These are phyloP conservation scores for Rutstroemia sp. DNA, from an alignment of 2,329 filamentous ascomycete genomes.

Conservation along the genomic window DNA sequence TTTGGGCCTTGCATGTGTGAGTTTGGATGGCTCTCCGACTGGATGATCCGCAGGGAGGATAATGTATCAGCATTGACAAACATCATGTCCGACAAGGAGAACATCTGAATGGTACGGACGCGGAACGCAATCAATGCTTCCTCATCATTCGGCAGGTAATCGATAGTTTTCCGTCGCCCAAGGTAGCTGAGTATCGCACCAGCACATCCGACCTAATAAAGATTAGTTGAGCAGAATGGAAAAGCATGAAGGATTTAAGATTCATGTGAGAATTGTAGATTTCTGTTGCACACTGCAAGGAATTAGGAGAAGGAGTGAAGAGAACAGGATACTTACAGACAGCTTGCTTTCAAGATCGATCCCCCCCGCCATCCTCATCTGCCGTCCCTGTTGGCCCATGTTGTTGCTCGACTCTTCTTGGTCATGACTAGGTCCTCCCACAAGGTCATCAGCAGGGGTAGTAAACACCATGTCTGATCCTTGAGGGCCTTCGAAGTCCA, in stretches of 20 bases:
- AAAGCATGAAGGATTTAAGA: neutral
- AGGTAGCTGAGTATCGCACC: slow-evolving; percentile 81
- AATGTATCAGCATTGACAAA: slow-evolving; percentile 78
- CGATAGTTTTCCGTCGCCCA: slow-evolving; percentile 56
- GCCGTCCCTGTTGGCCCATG: slow-evolving; percentile 51
- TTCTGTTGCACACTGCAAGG: too few relatives aligned
- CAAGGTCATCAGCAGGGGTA: slow-evolving; percentile 44
- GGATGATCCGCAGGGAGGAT: slow-evolving; percentile 75
- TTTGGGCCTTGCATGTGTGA: slow-evolving; percentile 66
- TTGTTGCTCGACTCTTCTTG: slow-evolving; percentile 36
- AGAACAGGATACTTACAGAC: slow-evolving; percentile 43
- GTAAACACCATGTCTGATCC: slow-evolving; percentile 50
- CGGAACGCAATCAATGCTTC: slow-evolving; percentile 47
- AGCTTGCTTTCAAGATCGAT: slow-evolving; percentile 68
- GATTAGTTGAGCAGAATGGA: neutral
- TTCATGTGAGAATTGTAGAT: too few relatives aligned
- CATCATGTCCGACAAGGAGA: slow-evolving; percentile 59
- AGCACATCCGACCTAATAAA: slow-evolving; percentile 60
- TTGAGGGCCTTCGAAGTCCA: slow-evolving; percentile 40
- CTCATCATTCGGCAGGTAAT: slow-evolving; percentile 54
- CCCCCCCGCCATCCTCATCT: slow-evolving; percentile 61
- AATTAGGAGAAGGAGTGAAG: neutral
- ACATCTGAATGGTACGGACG: slow-evolving; percentile 63
- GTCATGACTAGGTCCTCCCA: slow-evolving; percentile 10
- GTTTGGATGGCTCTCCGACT: slow-evolving; percentile 76